Base-by-base conservation (phyloP, 768 basidiomycete species). In the Psilocybe sp. region DNA sequence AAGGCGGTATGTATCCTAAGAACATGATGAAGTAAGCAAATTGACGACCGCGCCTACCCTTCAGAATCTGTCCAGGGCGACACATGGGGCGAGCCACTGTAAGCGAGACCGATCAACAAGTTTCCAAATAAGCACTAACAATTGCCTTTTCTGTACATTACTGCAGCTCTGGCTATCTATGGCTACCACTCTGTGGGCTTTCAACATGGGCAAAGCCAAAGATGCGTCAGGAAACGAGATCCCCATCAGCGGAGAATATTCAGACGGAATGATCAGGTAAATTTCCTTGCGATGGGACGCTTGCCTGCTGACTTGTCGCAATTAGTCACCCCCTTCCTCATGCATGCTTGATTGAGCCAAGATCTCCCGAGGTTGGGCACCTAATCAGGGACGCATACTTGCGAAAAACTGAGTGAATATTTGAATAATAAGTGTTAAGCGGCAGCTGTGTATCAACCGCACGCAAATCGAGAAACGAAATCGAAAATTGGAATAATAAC, bases 1-100 rank as follows among this genome's bases (percentile, higher is more conserved):
- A 10, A 46, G 60, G 47, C 47, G 60, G 58, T 55, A 28, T 61
- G 64, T 28, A 28, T 28, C 23, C 3, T 28, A 28, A 28, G n/a
- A 28, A 28, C 7, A 28, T 44, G 7, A 1, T 20, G 18, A 13
- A 3, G 9, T 4, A 16, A 23, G 1, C 33, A n/a, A 15, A 19
- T 28, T 44, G n/a, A 11, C 13, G 3, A 13, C 34, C 11, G 14
- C 3, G 3, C n/a, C 16, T 11, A 15, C 5, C n/a, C n/a, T n/a
- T n/a, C 9, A 54, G 53, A 20, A 47, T 54, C 20, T 54, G 53
- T 40, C 46, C 53, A 9, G 53, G 53, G 19, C 49, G 50, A 19
- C 45, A 50, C 18, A 41, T 54, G 16, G 53, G 31, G 16, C 11
- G 13, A 15, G 46, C 46, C 19, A 41, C 51, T 19, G 51, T 52